Percentiles rank a stretch among this genome's conserved stretches.
Conservation (phyloP, 306 rosid genomes). For the Quercus dentata region DNA sequence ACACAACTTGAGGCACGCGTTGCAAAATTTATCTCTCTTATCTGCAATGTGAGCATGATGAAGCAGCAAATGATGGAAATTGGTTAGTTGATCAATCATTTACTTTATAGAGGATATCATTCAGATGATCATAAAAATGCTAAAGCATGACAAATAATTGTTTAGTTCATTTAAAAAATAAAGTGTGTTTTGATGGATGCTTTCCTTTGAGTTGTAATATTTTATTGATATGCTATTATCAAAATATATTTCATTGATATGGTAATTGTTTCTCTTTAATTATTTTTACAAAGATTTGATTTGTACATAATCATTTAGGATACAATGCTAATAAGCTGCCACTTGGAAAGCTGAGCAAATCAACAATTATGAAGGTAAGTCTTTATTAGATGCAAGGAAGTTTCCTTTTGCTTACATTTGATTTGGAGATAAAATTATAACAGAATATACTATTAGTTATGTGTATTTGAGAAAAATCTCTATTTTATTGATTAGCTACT, state of each 20-base stretch:
- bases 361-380: slow-evolving; percentile 81
- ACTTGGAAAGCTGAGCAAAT: slow-evolving; percentile 93
- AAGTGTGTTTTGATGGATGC: not conserved
- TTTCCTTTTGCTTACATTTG: not conserved
- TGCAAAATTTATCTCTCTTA: slow-evolving; percentile 82
- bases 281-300: not conserved
- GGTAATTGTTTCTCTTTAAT: not conserved
- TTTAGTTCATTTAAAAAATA: slow-evolving; percentile 3
- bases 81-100: slow-evolving; percentile 48
- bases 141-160: slow-evolving; percentile 15
- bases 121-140: slow-evolving; percentile 20
- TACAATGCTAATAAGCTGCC: slow-evolving; percentile 95
- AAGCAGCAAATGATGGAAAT: slow-evolving; percentile 99
- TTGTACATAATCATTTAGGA: slow-evolving; percentile 45
- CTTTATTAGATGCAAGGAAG: not conserved
- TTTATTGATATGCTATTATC: not conserved
- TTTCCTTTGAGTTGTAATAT: not conserved
- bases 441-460: not conserved
- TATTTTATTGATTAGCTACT: not conserved
- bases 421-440: not conserved
- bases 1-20: slow-evolving; percentile 68
- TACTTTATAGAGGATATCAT: slow-evolving; percentile 2
- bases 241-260: not conserved
- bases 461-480: not conserved
- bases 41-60: slow-evolving; percentile 95